Percentiles rank a stretch among this genome's conserved stretches.
These are phyloP conservation scores for Suhomyces chickasaworum DNA, from an alignment of 1,139 yeast genomes.

Conservation along the genomic window DNA sequence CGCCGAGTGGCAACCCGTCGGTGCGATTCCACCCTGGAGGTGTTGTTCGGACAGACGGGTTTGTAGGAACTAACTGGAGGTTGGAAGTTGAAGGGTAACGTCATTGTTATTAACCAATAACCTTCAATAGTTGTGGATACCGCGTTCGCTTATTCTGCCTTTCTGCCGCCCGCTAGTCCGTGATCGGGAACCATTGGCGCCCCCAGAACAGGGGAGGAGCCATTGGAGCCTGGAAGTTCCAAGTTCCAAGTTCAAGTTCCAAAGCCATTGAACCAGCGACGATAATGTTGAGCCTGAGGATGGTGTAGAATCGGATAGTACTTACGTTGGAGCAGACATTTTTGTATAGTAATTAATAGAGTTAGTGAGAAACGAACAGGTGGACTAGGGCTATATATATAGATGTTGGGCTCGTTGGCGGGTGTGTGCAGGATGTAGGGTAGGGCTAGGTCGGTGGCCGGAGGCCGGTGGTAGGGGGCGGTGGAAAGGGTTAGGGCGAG, in stretches of 20 bases:
- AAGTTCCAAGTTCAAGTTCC: neutral
- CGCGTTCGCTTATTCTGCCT: too few relatives aligned
- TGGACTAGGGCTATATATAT: constrained; percentile 8
- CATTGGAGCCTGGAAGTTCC: neutral
- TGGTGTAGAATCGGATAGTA: constrained; percentile 17
- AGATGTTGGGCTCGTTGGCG: constrained; percentile 11
- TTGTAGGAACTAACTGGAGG: too few relatives aligned
- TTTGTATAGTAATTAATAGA: constrained; percentile 7
- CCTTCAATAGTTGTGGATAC: too few relatives aligned
- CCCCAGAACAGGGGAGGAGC: neutral
- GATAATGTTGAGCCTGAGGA: neutral
- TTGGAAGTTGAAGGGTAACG: too few relatives aligned
- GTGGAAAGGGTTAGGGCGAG: neutral
- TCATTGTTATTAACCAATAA: too few relatives aligned
- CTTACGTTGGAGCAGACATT: constrained; percentile 52
- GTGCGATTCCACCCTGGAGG: neutral
- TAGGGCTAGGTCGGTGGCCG: neutral
- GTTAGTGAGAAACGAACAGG: constrained; percentile 5
- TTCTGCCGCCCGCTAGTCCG: neutral
- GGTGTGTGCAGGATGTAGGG: constrained; percentile 11
- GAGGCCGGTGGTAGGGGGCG: neutral
- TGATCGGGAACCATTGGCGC: neutral
- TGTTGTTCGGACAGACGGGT: neutral
- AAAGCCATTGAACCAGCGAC: neutral
- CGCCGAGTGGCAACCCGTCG: constrained; percentile 1